phyloP scores from a whole-genome alignment of 2,329 filamentous ascomycete species.

The Aspergillus pseudonomiae region DNA sequence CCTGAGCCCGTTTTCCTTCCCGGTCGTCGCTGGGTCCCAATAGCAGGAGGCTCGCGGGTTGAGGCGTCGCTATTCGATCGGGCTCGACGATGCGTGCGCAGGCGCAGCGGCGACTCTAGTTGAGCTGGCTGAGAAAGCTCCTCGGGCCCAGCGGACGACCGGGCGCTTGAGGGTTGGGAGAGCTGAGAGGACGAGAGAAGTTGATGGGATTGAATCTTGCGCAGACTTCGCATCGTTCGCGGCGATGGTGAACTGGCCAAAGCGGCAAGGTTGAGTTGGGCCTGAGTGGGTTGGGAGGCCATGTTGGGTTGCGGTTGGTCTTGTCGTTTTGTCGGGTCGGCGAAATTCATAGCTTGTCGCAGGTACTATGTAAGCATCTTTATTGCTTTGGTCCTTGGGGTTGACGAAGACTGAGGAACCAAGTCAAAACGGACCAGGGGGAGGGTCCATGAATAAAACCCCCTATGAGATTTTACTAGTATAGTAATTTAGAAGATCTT shows the following conservation, averaged over 20 bases:
- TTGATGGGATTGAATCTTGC: constrained; percentile 76
- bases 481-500: not conserved
- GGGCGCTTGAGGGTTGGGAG: constrained; percentile 45
- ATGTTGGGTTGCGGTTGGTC: constrained; percentile 4
- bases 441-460: constrained; percentile 1
- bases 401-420: not conserved
- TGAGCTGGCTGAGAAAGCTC: constrained; percentile 30
- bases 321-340: constrained; percentile 1
- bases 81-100: constrained; percentile 52
- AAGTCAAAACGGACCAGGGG: constrained; percentile 14
- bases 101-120: constrained; percentile 32
- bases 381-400: constrained; percentile 13
- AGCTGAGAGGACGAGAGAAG: constrained; percentile 58
- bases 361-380: constrained; percentile 26
- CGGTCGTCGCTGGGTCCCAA: constrained; percentile 35
- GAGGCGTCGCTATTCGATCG: constrained; percentile 75
- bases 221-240: constrained; percentile 67
- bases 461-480: not conserved
- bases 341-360: constrained; percentile 11
- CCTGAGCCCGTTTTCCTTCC: constrained; percentile 50
- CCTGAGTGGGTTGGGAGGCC: constrained; percentile 24
- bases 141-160: constrained; percentile 25
- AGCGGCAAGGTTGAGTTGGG: constrained; percentile 29
- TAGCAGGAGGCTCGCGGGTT: constrained; percentile 35
- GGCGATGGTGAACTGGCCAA: constrained; percentile 35